These are phyloP conservation scores for Polytolypa hystricis DNA, from an alignment of 2,329 filamentous ascomycete genomes.

Conservation along the genomic window DNA sequence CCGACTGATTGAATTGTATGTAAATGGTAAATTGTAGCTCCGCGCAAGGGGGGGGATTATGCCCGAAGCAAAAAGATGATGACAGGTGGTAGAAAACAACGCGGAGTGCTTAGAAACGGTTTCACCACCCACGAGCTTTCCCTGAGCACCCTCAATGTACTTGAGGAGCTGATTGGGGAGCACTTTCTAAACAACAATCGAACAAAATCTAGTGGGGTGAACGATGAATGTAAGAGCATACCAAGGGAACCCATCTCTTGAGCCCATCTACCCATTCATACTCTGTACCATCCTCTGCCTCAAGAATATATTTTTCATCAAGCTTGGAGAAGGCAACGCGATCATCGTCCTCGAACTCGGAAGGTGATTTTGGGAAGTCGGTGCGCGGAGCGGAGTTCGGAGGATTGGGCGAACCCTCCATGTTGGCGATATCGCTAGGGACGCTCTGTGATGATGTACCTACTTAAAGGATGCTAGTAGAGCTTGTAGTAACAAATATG, in stretches of 20 bases:
- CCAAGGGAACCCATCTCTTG: constrained; percentile 64
- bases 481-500: too few relatives aligned
- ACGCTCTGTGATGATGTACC: too few relatives aligned
- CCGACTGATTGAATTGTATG: background rate
- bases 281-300: constrained; percentile 73
- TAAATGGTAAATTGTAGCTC: too few relatives aligned
- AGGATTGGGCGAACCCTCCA: constrained; percentile 6
- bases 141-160: constrained; percentile 15
- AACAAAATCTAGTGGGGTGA: too few relatives aligned
- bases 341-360: constrained; percentile 63
- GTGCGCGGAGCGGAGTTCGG: constrained; percentile 2
- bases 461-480: too few relatives aligned
- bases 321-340: constrained; percentile 80
- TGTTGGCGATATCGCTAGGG: background rate
- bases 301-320: constrained; percentile 71
- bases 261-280: constrained; percentile 66
- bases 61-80: too few relatives aligned
- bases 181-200: too few relatives aligned
- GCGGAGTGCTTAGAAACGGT: background rate
- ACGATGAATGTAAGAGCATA: constrained; percentile 25
- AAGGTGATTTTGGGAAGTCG: constrained; percentile 44
- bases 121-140: background rate
- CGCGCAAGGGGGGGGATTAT: too few relatives aligned
- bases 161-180: constrained; percentile 18
- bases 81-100: background rate